Conservation (phyloP, 83 land plant species). For the Thuja plicata region DNA sequence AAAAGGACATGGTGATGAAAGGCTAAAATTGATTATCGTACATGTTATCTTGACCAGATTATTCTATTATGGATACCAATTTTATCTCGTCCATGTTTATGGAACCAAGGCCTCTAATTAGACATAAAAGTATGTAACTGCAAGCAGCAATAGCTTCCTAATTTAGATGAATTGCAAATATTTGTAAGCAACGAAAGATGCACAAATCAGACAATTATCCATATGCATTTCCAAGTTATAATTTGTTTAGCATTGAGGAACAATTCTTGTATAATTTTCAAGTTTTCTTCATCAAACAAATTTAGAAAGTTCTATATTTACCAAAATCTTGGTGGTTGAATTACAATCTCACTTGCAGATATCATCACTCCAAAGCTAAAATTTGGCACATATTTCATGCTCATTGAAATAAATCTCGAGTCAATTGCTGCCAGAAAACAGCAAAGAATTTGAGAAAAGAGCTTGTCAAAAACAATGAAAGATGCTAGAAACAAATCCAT, state of each 20-base stretch:
- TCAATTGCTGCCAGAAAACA: not conserved
- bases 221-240: not conserved
- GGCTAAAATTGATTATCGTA: not conserved
- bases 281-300: not conserved
- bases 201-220: not conserved
- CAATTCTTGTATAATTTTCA: not conserved
- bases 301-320: too few species aligned
- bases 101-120: not conserved
- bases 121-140: not conserved
- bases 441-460: not conserved
- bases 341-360: not conserved
- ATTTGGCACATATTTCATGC: not conserved
- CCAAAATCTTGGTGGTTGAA: not conserved
- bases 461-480: not conserved
- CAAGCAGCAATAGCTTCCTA: not conserved
- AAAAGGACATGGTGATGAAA: too few species aligned
- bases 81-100: not conserved
- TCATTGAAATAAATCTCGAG: not conserved
- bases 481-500: not conserved
- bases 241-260: not conserved
- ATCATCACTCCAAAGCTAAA: not conserved
- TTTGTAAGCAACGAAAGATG: not conserved
- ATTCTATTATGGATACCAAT: not conserved
- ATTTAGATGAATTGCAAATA: not conserved
- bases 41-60: not conserved